Evolutionary conservation across 202 grass and related monocot genomes (phyloP).

Genomic region (Setaria viridis): DNA sequence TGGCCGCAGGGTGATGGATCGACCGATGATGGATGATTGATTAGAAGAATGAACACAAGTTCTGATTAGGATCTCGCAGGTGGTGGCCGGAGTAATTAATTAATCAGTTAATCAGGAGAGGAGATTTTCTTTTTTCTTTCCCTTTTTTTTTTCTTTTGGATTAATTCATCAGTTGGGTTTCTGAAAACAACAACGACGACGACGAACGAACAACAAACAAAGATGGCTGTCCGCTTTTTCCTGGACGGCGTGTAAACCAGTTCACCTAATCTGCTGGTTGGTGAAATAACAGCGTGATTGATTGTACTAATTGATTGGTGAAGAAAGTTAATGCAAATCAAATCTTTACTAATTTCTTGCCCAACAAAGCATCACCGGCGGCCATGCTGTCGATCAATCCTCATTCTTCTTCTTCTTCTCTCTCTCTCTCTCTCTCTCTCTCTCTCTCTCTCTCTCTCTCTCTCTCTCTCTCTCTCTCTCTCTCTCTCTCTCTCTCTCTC

Average conservation of each 20-base stretch:
- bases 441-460: no score
- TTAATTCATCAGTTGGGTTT: constrained; percentile 55
- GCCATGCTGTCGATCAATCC: constrained; percentile 34
- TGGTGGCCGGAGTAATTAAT: constrained; percentile 52
- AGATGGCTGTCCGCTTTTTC: constrained; percentile 79
- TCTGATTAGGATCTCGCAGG: constrained; percentile 56
- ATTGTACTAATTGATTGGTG: constrained; percentile 60
- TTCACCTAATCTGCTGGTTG: constrained; percentile 57
- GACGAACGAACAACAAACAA: constrained; percentile 28
- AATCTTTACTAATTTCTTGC: constrained; percentile 30
- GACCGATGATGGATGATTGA: not conserved
- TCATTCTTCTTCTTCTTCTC: not conserved
- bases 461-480: no score
- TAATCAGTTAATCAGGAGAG: constrained; percentile 35
- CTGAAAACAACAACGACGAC: constrained; percentile 2
- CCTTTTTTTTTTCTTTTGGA: constrained; percentile 30
- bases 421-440: no score
- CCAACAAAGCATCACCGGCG: constrained; percentile 30
- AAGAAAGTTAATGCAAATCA: constrained; percentile 47
- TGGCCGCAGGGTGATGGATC: constrained; percentile 2
- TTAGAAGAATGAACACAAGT: constrained; percentile 8
- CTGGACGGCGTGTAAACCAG: constrained; percentile 67
- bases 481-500: no score
- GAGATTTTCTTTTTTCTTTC: constrained; percentile 19
- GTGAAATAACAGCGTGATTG: constrained; percentile 60